phyloP scores from a whole-genome alignment of 2,329 filamentous ascomycete species.

The Fusarium oxysporum region DNA sequence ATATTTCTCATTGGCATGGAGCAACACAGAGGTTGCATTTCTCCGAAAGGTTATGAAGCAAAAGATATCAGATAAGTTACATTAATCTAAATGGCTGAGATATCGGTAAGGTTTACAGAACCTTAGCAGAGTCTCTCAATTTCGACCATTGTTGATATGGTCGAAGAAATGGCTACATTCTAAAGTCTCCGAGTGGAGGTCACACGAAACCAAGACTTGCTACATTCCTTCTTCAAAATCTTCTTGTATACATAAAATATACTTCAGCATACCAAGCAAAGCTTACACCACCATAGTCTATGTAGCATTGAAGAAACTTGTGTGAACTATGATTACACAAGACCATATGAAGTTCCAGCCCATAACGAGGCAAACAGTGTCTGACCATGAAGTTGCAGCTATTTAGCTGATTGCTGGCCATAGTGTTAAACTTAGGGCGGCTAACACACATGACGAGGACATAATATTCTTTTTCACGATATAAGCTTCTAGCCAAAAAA shows the following conservation, averaged over 20 bases:
- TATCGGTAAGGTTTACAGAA: rapidly evolving
- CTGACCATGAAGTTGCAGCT: neutral
- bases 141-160: neutral
- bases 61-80: neutral
- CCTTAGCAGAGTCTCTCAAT: neutral
- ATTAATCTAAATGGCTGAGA: neutral
- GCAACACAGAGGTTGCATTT: neutral
- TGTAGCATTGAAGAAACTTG: neutral
- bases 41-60: rapidly evolving
- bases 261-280: neutral
- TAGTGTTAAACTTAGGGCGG: neutral
- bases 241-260: neutral
- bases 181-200: neutral
- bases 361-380: neutral
- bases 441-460: neutral
- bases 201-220: neutral
- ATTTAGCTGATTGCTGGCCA: neutral
- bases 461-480: neutral
- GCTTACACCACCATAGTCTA: neutral
- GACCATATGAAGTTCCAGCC: neutral
- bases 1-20: neutral
- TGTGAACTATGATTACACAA: neutral
- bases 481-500: neutral
- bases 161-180: too few species aligned
- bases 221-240: neutral